Base-by-base conservation (phyloP, 1,139 yeast genomes). In the Hansenula lynferdii region DNA sequence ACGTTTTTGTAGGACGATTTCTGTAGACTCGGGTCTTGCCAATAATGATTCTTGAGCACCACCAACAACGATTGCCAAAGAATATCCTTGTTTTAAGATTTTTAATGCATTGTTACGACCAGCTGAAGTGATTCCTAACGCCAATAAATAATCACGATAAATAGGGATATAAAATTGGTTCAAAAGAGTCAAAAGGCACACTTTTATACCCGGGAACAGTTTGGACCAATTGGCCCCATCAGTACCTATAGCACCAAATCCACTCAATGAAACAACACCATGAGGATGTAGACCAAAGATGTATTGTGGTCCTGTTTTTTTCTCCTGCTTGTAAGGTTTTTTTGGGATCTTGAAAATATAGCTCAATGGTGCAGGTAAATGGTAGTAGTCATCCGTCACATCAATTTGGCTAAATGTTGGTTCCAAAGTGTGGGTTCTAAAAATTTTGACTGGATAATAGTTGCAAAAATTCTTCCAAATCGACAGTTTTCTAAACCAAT, bases 201-300 rank as follows among this genome's bases (percentile, higher is more conserved):
- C 72, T 14, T 80, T 79, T 24, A 92, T 76, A 0, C 96, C 96
- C 0, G 97, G 97, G 47, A 92, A 85, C 11, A 79, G 49, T 20
- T 73, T 63, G 23, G 77, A 66, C 73, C 85, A 85, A 26, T 71
- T 70, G 6, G 84, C 72, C 11, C 90, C 94, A 49, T 90, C 90
- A 9, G 95, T 85, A 0, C 83, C 92, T 53, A 92, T 70, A 0
- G 81, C 81, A 5, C 96, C 96, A 60, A 92, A 79, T 0, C 84
- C 94, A 1, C 97, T 97, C 75, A 90, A 73, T 1, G 96, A 87
- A 21, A 90, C 89, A 10, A 92, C 90, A 0, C 99, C 98, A 58
- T 92, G 98, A 0, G 99, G 98, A 60, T 90, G 97, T 56, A 87
- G 85, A 0, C 97, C 96, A 61, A 92, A 90, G 2, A 92, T 78